Conservation (phyloP, 2,329 filamentous ascomycete genomes). For the Alternaria sp. region DNA sequence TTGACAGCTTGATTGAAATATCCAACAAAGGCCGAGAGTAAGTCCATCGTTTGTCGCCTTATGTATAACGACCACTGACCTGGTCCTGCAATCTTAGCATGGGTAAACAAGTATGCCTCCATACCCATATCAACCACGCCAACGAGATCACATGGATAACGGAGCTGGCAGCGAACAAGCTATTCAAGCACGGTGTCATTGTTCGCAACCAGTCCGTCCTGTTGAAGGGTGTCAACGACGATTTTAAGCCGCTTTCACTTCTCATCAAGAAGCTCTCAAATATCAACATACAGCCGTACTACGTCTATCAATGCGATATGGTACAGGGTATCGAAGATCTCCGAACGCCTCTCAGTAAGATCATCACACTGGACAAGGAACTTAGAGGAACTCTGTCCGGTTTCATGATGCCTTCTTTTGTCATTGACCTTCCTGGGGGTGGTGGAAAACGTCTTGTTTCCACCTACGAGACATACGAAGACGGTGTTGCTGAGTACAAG, state of each 20-base stretch:
- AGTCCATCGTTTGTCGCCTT: background rate
- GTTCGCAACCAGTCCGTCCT: conserved; percentile 70
- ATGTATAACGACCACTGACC: background rate
- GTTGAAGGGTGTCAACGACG: conserved; percentile 67
- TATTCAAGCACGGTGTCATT: conserved; percentile 62
- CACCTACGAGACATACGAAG: conserved; percentile 64
- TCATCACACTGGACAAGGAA: conserved; percentile 65
- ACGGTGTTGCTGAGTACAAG: conserved; percentile 64
- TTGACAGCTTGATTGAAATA: conserved; percentile 61
- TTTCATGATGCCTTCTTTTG: conserved; percentile 69
- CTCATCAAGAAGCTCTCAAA: conserved; percentile 65
- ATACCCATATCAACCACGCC: conserved; percentile 72
- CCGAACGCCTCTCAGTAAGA: conserved; percentile 67
- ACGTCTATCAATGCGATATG: conserved; percentile 72
- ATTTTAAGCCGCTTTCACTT: conserved; percentile 60
- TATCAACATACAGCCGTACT: conserved; percentile 69
- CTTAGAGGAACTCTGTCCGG: conserved; percentile 69
- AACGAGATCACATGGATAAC: conserved; percentile 70
- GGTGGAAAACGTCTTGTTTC: conserved; percentile 69
- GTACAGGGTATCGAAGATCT: conserved; percentile 68
- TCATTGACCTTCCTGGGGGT: conserved; percentile 70
- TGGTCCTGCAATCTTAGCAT: conserved; percentile 26
- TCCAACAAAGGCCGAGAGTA: conserved; percentile 59
- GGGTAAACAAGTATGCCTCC: conserved; percentile 68
- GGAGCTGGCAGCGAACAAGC: conserved; percentile 59